Evolutionary conservation across 192 early-diverging fungal genomes (phyloP), one percentile per base, ranked within the genome.

Genomic region (Diversispora epigaea): DNA sequence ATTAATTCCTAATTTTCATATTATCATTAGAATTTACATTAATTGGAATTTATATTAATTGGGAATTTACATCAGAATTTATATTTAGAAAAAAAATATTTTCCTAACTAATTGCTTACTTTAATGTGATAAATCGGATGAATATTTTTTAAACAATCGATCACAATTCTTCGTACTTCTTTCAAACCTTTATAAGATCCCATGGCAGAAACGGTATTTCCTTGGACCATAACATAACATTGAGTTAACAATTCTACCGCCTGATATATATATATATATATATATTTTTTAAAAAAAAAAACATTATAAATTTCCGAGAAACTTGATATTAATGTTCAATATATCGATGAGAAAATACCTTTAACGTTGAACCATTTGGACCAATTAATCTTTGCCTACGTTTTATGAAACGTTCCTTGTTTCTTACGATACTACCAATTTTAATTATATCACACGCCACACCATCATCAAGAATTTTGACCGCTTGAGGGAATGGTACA

Each of bases 51-150:
- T 41, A 3, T 0, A 52, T 11, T 12, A 64, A 17, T n/a, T n/a
- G n/a, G n/a, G n/a, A 41, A 43, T 32, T 32, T 32, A 32, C 25
- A 32, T 32, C 25, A 32, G 25, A 32, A 32, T 32, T 32, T 32
- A 32, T 32, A 32, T 32, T 44, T 44, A 19, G 52, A 52, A 50
- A 19, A 58, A 7, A 64, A 64, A 11, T 6, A 64, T 2, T n/a
- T 43, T 3, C 12, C 7, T 14, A 62, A 40, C 25, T 60, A 8
- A 60, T 25, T 60, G 11, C 55, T 40, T 86, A 89, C 89, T 83
- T 96, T 96, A 81, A 99, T 99, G 69, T 99, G 94, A 84, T 99
- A 98, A 76, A 99, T 97, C 43, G 97, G 97, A 81, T 99, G 97
- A 52, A 98, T 83, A 83, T 99, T 99, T 77, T 96, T 96, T 89